Evolutionary conservation across 2,329 filamentous ascomycete genomes (phyloP).

Genomic region (Fusarium beomiforme): DNA sequence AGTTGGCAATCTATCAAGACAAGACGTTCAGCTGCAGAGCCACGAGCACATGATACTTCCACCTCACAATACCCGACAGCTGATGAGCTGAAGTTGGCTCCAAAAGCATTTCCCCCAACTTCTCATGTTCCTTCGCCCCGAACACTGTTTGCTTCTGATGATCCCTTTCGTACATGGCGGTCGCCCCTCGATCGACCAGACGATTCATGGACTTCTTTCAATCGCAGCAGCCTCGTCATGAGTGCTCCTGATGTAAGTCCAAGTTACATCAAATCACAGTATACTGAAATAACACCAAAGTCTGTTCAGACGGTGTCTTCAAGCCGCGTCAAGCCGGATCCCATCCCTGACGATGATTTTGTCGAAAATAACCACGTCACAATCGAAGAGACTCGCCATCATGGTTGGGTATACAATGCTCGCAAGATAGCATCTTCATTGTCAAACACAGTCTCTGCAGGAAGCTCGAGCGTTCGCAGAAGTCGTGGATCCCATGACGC

Average conservation of each 20-base stretch:
- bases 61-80: not conserved
- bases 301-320: not conserved
- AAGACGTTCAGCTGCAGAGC: not conserved
- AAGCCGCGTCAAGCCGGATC: not conserved
- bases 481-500: not conserved
- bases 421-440: slow-evolving; percentile 39
- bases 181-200: slow-evolving; percentile 15
- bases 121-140: slow-evolving; percentile 1
- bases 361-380: not conserved
- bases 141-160: slow-evolving; percentile 8
- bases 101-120: not conserved
- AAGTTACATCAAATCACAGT: slow-evolving; percentile 31
- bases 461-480: not conserved
- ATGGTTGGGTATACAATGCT: slow-evolving; percentile 36
- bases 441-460: slow-evolving; percentile 22
- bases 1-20: slow-evolving; percentile 22
- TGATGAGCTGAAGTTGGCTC: not conserved
- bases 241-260: slow-evolving; percentile 19
- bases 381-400: not conserved
- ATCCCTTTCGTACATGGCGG: slow-evolving; percentile 19
- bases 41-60: not conserved
- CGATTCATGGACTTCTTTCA: slow-evolving; percentile 27
- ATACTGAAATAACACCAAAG: not conserved
- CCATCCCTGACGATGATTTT: not conserved
- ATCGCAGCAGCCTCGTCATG: slow-evolving; percentile 6